phyloP scores from a whole-genome alignment of 2,329 filamentous ascomycete genomes.

The Domatiomyces catenatus region DNA sequence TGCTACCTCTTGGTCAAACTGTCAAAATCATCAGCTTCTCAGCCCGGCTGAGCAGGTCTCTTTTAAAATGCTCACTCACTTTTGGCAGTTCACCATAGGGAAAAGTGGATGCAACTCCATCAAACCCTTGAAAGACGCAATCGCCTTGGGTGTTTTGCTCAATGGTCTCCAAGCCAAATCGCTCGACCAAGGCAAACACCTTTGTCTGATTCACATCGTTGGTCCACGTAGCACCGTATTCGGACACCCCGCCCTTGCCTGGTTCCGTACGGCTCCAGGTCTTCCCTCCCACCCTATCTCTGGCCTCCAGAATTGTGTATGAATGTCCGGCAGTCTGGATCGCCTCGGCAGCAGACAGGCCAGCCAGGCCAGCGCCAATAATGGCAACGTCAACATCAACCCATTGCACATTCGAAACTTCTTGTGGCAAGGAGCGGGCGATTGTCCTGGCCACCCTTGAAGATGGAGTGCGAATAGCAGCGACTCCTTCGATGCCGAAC shows the following conservation, averaged over 20 bases:
- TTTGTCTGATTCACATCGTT: conserved; percentile 40
- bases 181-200: conserved; percentile 25
- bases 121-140: conserved; percentile 27
- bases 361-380: conserved; percentile 27
- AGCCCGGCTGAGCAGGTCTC: background rate
- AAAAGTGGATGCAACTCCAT: conserved; percentile 9
- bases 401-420: conserved; percentile 21
- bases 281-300: conserved; percentile 31
- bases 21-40: background rate
- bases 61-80: background rate
- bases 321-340: conserved; percentile 21
- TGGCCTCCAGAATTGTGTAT: conserved; percentile 26
- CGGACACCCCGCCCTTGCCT: conserved; percentile 23
- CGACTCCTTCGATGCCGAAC: conserved; percentile 32
- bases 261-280: conserved; percentile 20
- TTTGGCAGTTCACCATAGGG: conserved; percentile 10
- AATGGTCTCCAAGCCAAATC: conserved; percentile 28
- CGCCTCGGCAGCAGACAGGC: conserved; percentile 24
- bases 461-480: conserved; percentile 13
- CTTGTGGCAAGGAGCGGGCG: conserved; percentile 43
- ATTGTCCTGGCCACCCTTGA: conserved; percentile 35
- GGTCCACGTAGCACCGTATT: conserved; percentile 45
- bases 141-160: conserved; percentile 35
- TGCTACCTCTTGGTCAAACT: conserved; percentile 16
- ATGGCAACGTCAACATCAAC: conserved; percentile 25